Conservation (phyloP, 2,329 filamentous ascomycete genomes). For the Pseudocercospora crystallina region DNA sequence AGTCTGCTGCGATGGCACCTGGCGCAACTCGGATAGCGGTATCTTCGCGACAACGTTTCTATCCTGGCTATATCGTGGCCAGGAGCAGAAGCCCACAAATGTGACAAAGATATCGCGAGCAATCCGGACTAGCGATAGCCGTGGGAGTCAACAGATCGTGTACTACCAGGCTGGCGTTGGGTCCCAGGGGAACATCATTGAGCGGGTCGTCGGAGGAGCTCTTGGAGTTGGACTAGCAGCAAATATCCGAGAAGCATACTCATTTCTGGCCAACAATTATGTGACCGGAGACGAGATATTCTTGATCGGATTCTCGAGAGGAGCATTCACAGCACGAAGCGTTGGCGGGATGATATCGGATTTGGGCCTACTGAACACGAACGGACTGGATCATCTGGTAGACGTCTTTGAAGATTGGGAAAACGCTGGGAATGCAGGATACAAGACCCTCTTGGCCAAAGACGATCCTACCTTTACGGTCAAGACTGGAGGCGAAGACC, state of each 20-base stretch:
- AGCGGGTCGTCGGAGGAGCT: conserved; percentile 33
- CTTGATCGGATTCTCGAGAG: conserved; percentile 47
- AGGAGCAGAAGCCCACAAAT: conserved; percentile 32
- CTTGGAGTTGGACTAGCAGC: conserved; percentile 36
- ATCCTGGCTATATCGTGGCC: conserved; percentile 14
- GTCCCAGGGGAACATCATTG: conserved; percentile 33
- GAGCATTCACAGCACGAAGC: conserved; percentile 45
- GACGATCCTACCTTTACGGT: conserved; percentile 15
- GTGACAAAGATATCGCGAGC: conserved; percentile 37
- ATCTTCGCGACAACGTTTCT: conserved; percentile 22
- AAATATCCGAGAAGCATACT: conserved; percentile 62
- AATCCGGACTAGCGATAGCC: conserved; percentile 31
- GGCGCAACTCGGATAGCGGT: conserved; percentile 29
- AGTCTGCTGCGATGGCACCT: conserved; percentile 30
- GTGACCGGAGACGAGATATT: conserved; percentile 37
- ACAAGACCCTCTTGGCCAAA: conserved; percentile 22
- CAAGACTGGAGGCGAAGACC: conserved; percentile 13
- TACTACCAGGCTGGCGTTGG: conserved; percentile 40
- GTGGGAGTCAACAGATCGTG: conserved; percentile 36
- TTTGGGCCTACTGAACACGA: conserved; percentile 41
- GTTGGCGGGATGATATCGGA: conserved; percentile 46
- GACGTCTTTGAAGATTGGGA: conserved; percentile 36
- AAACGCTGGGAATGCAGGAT: conserved; percentile 27
- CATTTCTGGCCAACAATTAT: conserved; percentile 63
- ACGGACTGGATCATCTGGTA: conserved; percentile 32